Percentiles rank a stretch among this genome's conserved stretches.
Conservation (phyloP, 2,329 filamentous ascomycete genomes). For the Phaeosphaeriaceae sp. region DNA sequence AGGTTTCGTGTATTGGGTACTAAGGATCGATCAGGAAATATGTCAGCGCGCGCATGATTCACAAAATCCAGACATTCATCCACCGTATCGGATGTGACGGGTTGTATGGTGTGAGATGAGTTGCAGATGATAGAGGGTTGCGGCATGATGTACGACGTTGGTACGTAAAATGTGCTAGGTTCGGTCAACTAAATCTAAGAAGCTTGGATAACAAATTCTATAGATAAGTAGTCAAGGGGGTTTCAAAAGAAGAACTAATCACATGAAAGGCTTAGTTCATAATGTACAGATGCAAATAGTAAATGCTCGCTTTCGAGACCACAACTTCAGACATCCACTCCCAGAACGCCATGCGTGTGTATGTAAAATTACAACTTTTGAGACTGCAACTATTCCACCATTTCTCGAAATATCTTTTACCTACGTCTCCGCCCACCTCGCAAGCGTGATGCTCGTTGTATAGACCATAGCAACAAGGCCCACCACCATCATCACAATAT, state of each 20-base stretch:
- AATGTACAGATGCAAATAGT: background rate
- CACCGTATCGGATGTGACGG: background rate
- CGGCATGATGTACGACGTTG: background rate
- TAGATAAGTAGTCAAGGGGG: too few species aligned
- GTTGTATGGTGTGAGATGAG: slow-evolving; percentile 7
- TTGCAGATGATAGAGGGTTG: background rate
- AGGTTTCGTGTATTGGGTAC: slow-evolving; percentile 3
- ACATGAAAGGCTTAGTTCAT: too few species aligned
- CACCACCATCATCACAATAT: slow-evolving; percentile 67
- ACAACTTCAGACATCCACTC: background rate
- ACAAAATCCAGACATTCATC: slow-evolving; percentile 8
- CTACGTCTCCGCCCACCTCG: slow-evolving; percentile 39
- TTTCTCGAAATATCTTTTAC: background rate
- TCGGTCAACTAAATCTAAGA: too few species aligned
- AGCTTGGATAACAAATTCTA: too few species aligned
- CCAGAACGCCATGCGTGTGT: slow-evolving; percentile 2
- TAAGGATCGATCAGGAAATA: slow-evolving; percentile 9
- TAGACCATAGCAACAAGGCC: slow-evolving; percentile 76
- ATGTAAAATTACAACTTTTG: background rate
- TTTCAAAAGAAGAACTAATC: too few species aligned
- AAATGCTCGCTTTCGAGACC: background rate
- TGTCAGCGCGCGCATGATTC: slow-evolving; percentile 6
- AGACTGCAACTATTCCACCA: background rate
- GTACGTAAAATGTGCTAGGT: too few species aligned
- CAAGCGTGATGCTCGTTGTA: slow-evolving; percentile 69